phyloP scores from a whole-genome alignment of 1,284 basidiomycete species.

The Ganoderma multipileum region DNA sequence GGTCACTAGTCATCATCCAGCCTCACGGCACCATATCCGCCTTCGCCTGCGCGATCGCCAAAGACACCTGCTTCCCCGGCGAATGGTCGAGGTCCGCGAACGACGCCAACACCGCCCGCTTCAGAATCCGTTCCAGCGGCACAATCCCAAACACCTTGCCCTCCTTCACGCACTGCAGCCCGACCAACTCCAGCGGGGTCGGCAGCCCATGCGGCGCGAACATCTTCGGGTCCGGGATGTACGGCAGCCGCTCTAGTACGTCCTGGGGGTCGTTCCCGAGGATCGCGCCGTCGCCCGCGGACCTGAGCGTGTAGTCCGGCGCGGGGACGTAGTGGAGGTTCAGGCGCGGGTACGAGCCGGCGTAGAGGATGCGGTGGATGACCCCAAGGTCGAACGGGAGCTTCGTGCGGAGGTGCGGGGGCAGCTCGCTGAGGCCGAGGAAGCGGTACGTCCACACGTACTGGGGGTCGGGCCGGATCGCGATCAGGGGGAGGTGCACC shows the following conservation, averaged over 20 bases:
- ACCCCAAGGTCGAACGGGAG: conserved; percentile 20
- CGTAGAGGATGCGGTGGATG: conserved; percentile 24
- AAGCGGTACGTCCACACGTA: conserved; percentile 40
- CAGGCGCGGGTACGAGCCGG: conserved; percentile 24
- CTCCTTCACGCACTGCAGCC: conserved; percentile 6
- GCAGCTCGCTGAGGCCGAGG: conserved; percentile 32
- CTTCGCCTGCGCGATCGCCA: conserved; percentile 17
- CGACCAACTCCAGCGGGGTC: conserved; percentile 20
- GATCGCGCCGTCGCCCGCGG: not conserved
- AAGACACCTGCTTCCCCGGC: conserved; percentile 21
- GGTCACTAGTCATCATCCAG: not conserved
- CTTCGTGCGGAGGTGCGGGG: not conserved
- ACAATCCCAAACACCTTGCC: conserved; percentile 19
- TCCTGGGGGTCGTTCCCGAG: not conserved
- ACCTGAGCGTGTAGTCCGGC: conserved; percentile 3
- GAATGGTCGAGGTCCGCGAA: not conserved
- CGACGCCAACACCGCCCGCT: conserved; percentile 32
- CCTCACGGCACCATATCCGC: conserved; percentile 13
- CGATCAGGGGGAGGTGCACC: conserved; percentile 21
- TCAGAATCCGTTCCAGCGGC: conserved; percentile 38
- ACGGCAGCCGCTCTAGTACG: not conserved
- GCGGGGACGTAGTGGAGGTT: conserved; percentile 24
- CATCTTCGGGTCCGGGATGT: conserved; percentile 1
- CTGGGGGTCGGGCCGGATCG: not conserved
- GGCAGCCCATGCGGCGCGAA: conserved; percentile 26